phyloP scores from a whole-genome alignment of 805 yeast genomes.

The Yamadazyma paraphyllophila region DNA sequence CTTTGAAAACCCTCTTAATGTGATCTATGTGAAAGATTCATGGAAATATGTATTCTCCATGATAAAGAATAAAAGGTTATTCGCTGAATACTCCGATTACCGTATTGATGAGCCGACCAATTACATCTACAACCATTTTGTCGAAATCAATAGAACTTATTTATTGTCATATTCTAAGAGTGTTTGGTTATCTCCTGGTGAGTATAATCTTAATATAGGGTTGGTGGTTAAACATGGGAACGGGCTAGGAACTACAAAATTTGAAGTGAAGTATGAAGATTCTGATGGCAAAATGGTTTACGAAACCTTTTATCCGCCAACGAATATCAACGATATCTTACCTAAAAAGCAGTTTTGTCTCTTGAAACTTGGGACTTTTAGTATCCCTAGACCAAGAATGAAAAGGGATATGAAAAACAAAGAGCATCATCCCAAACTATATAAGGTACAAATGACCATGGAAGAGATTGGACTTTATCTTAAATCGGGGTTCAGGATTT shows the following conservation, averaged over 20 bases:
- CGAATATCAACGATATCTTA: constrained; percentile 55
- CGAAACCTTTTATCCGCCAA: constrained; percentile 53
- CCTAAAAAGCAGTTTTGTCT: constrained; percentile 51
- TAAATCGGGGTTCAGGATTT: constrained; percentile 51
- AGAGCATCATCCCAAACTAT: constrained; percentile 10
- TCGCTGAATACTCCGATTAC: constrained; percentile 46
- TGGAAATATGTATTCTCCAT: constrained; percentile 56
- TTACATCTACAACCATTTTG: constrained; percentile 41
- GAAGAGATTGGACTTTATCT: constrained; percentile 56
- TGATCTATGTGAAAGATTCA: constrained; percentile 45
- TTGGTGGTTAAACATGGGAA: constrained; percentile 50
- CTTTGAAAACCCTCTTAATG: constrained; percentile 20
- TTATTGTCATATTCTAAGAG: constrained; percentile 45
- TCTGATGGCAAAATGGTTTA: constrained; percentile 23
- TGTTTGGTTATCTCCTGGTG: constrained; percentile 48
- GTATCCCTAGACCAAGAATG: constrained; percentile 22
- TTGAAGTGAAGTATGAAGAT: constrained; percentile 39
- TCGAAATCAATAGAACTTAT: constrained; percentile 50
- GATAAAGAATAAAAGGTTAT: constrained; percentile 50
- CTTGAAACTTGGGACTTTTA: constrained; percentile 50
- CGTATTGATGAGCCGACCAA: constrained; percentile 49
- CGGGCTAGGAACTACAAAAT: constrained; percentile 60
- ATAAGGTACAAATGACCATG: constrained; percentile 43
- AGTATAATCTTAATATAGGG: constrained; percentile 51
- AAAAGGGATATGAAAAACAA: constrained; percentile 4